These are phyloP conservation scores for Rhododendron henanense DNA, from an alignment of 148 eudicot species.

Conservation along the genomic window DNA sequence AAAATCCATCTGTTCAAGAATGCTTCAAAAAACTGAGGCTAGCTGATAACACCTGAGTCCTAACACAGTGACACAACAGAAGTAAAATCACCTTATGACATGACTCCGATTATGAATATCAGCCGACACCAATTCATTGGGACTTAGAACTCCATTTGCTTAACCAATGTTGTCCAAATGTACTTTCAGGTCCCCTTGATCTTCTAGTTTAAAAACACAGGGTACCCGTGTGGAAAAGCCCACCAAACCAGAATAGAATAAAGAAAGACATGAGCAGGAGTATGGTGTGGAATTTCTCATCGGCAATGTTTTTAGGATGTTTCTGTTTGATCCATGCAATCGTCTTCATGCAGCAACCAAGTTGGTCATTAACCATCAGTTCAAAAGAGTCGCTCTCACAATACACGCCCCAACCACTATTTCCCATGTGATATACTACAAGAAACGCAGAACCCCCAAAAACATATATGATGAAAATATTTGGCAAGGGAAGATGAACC, in stretches of 20 bases:
- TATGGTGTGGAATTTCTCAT: background rate
- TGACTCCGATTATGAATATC: background rate
- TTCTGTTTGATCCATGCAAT: background rate
- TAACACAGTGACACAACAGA: background rate
- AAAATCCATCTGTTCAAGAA: background rate
- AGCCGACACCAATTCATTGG: background rate
- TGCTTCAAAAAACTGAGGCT: background rate
- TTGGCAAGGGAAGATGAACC: background rate
- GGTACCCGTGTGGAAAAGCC: background rate
- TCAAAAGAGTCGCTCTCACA: background rate
- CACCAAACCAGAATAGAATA: background rate
- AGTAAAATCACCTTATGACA: background rate
- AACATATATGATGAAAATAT: background rate
- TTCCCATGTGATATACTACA: background rate
- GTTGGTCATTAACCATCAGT: background rate
- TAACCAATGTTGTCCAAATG: background rate
- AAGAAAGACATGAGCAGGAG: background rate
- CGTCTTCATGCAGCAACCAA: background rate
- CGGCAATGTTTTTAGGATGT: background rate
- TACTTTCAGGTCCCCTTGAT: background rate
- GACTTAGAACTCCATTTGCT: background rate
- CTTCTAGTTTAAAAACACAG: background rate
- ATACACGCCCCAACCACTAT: background rate
- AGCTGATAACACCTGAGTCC: background rate
- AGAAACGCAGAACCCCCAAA: constrained; percentile 6